phyloP scores from a whole-genome alignment of 192 early-diverging fungal genomes.

The Rhizophagus sp. region DNA sequence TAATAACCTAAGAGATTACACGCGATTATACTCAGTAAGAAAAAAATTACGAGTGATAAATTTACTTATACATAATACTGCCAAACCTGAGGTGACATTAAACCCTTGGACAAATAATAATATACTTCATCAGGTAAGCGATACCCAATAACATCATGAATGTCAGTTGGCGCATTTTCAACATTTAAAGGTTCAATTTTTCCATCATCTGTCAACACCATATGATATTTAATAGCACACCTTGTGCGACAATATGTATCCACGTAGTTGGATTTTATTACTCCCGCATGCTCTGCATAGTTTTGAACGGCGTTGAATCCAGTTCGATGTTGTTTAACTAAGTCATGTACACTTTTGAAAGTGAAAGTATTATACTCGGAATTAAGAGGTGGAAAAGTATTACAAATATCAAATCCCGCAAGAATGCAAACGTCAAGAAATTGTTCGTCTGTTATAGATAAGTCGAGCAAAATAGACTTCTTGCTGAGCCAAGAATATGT shows the following conservation, averaged over 20 bases:
- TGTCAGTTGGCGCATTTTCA: constrained; percentile 67
- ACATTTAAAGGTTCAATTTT: constrained; percentile 65
- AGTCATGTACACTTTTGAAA: constrained; percentile 69
- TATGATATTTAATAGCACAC: constrained; percentile 70
- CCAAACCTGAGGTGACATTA: constrained; percentile 57
- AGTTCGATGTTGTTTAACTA: constrained; percentile 65
- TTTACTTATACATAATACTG: not conserved
- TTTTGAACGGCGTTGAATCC: constrained; percentile 74
- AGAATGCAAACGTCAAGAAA: constrained; percentile 80
- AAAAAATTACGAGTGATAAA: not conserved
- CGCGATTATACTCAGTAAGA: not conserved
- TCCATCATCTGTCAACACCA: constrained; percentile 72
- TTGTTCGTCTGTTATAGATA: constrained; percentile 65
- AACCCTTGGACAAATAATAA: constrained; percentile 65
- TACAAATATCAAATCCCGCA: constrained; percentile 75
- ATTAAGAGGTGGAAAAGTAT: constrained; percentile 69
- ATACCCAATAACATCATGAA: constrained; percentile 82
- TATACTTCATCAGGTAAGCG: constrained; percentile 72
- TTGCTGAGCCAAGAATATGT: constrained; percentile 67
- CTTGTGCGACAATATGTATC: constrained; percentile 72
- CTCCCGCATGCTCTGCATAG: constrained; percentile 56
- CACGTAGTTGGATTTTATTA: constrained; percentile 62
- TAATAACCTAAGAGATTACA: constrained; percentile 46
- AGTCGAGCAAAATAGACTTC: constrained; percentile 56
- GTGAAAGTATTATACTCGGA: constrained; percentile 56